Conservation (phyloP, 2,329 filamentous ascomycete genomes). For the Sporothrix curviconia region DNA sequence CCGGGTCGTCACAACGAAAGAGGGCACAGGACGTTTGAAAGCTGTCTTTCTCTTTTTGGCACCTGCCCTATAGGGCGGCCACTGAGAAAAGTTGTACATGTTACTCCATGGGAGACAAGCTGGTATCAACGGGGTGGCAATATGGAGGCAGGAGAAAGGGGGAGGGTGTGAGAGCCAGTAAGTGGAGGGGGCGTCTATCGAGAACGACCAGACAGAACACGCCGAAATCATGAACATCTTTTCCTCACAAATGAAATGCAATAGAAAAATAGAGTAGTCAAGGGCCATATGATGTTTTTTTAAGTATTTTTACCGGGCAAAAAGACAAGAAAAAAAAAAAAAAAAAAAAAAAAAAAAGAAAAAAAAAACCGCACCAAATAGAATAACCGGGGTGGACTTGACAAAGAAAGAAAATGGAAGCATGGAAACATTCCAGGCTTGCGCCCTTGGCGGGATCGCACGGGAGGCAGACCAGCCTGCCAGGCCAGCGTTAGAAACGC, state of each 20-base stretch:
- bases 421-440: neutral
- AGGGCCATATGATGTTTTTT: no score
- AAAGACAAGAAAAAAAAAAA: neutral
- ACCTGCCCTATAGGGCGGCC: conserved; percentile 18
- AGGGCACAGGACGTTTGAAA: neutral
- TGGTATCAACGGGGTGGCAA: conserved; percentile 2
- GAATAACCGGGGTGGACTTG: neutral
- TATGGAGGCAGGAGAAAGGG: neutral
- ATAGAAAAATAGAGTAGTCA: neutral
- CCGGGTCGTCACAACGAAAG: no score
- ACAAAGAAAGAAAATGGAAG: neutral
- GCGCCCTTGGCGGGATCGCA: neutral
- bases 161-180: neutral
- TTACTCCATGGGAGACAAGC: neutral
- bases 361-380: neutral
- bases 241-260: neutral
- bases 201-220: neutral
- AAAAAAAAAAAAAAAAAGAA: neutral
- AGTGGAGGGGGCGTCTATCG: neutral
- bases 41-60: no score
- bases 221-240: neutral
- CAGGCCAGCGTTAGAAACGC: conserved; percentile 4
- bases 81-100: neutral
- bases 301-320: no score
- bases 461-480: conserved; percentile 3